A percentile compares a stretch with the other conserved stretches of the same genome.
These are phyloP conservation scores for Tylopilus cervinicoccineus DNA, from an alignment of 768 basidiomycete species.

Conservation along the genomic window DNA sequence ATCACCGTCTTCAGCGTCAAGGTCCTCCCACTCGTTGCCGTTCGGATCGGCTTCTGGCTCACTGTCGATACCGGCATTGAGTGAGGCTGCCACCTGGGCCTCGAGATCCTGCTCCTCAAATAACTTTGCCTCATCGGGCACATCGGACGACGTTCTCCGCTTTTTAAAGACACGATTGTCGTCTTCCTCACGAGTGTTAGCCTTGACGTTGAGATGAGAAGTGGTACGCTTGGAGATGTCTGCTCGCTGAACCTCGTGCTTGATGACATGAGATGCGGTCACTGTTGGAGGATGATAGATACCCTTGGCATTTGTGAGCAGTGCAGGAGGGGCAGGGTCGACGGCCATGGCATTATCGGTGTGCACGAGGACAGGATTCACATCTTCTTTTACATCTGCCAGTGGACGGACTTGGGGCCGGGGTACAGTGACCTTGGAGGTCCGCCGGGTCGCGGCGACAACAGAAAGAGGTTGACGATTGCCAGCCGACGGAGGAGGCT, in stretches of 20 bases:
- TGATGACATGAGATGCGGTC: conserved; percentile 19
- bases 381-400: conserved; percentile 28
- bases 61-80: conserved; percentile 39
- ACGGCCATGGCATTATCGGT: conserved; percentile 54
- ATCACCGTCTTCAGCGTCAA: conserved; percentile 87
- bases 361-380: conserved; percentile 13
- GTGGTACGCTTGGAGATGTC: conserved; percentile 32
- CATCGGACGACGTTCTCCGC: conserved; percentile 67
- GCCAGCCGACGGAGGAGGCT: conserved; percentile 26
- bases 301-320: background rate
- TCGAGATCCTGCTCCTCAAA: conserved; percentile 39
- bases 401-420: conserved; percentile 22
- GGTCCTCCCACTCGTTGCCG: conserved; percentile 76
- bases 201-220: conserved; percentile 28
- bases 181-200: conserved; percentile 49
- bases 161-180: conserved; percentile 65
- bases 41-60: conserved; percentile 66
- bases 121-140: conserved; percentile 39
- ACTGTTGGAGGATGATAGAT: conserved; percentile 31
- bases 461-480: conserved; percentile 54
- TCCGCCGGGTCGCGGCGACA: conserved; percentile 44
- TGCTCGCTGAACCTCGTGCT: conserved; percentile 26
- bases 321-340: conserved; percentile 37
- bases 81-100: conserved; percentile 36
- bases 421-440: conserved; percentile 27